Evolutionary conservation across 768 basidiomycete genomes (phyloP), one percentile per base, ranked within the genome.

Genomic region (Suillus subalutaceus): DNA sequence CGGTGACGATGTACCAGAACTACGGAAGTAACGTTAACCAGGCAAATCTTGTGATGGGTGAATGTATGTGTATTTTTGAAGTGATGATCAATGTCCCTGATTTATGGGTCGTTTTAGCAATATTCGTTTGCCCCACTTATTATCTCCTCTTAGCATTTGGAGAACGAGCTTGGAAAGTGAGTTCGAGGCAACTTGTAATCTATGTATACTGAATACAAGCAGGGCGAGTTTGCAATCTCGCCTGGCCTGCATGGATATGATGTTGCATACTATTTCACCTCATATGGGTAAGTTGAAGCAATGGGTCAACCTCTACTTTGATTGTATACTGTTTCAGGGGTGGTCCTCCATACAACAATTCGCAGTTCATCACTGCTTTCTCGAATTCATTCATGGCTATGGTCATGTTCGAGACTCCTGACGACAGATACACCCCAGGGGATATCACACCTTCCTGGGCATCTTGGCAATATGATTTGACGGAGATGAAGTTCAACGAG

Each of bases 191-290:
- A 37, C 64, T 69, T 9, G 72, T 72, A 50, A 71, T 26, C 1
- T 65, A 65, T 2, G 68, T 73, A 58, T 67, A 58, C 48, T 15
- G 69, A 5, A 57, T 73, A 26, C 38, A 50, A 6, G 68, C 35
- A 77, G 77, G 77, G 74, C 2, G 56, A 76, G 48, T 77, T 77
- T 61, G 75, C 77, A 0, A 50, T 77, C 50, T 71, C 76, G 23
- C 76, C 76, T 6, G 77, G 65, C 3, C 15, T 53, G 16, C 76
- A 77, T 58, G 81, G 74, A 40, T 46, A 72, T 3, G 83, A 84
- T 59, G 50, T 76, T 2, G 43, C 63, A 2, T 84, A 81, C 67
- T 84, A 84, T 63, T 85, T 83, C 66, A 69, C 79, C 5, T 74
- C 70, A 9, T 48, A 10, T 48, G 9, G 1, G 81, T 83, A 68